A percentile compares a stretch with the other conserved stretches of the same genome.
phyloP scores from a whole-genome alignment of 1,284 basidiomycete species.

The Naganishia cerealis region DNA sequence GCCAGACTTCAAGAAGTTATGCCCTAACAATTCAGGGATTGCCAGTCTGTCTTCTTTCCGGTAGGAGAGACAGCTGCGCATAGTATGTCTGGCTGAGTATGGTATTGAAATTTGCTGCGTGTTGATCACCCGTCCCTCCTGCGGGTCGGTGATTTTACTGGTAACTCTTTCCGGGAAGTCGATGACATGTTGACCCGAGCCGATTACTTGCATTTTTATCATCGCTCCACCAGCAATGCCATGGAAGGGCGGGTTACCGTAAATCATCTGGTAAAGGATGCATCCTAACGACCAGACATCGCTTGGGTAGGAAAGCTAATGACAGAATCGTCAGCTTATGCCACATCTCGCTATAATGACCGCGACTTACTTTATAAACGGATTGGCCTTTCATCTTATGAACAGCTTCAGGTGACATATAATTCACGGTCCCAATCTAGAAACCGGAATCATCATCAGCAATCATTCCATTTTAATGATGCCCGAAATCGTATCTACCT shows the following conservation, averaged over 20 bases:
- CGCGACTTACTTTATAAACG: constrained; percentile 48
- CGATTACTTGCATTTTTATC: constrained; percentile 59
- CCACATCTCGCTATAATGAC: neutral
- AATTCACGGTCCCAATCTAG: constrained; percentile 88
- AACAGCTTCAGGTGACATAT: constrained; percentile 93
- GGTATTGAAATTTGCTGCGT: constrained; percentile 46
- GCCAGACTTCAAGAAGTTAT: constrained; percentile 52
- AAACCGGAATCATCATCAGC: constrained; percentile 51
- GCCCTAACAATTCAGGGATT: constrained; percentile 56
- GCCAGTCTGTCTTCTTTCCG: constrained; percentile 56
- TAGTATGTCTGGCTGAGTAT: constrained; percentile 55
- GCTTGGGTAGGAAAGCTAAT: constrained; percentile 61
- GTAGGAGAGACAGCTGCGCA: constrained; percentile 57
- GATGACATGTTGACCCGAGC: constrained; percentile 56
- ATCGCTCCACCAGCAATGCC: constrained; percentile 73
- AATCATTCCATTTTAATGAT: constrained; percentile 79
- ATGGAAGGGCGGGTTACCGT: constrained; percentile 86
- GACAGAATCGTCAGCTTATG: neutral
- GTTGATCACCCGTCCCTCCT: constrained; percentile 42
- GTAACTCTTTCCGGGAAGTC: constrained; percentile 52
- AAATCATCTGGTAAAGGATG: constrained; percentile 94
- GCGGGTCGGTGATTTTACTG: constrained; percentile 29
- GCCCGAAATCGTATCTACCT: constrained; percentile 79
- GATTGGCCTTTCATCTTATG: constrained; percentile 59
- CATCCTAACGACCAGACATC: constrained; percentile 99